Evolutionary conservation across 257 asterid genomes (phyloP), one percentile per base, ranked within the genome.

Genomic region (Salvia hispanica): DNA sequence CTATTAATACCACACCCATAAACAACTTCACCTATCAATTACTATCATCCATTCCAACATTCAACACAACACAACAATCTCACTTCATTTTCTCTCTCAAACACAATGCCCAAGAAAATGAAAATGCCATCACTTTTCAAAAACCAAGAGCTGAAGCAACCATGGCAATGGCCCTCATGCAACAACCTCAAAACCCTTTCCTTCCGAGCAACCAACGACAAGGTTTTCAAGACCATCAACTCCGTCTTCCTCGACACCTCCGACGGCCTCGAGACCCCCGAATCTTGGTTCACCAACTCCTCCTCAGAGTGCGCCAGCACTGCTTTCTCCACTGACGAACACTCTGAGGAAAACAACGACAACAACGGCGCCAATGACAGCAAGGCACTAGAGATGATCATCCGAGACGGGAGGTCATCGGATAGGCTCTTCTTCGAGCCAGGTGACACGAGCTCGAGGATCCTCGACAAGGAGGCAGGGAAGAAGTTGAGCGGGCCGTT

Each of bases 371-470:
- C 1, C 31, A 25, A 25, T 25, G 31, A 25, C 31, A 25, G 2
- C 31, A 37, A 60, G 10, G 67, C 67, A 0, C 64, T 84, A 51
- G 96, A 89, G 78, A 76, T 25, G 58, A 84, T 89, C 67, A 79
- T 86, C 63, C 81, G 77, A 0, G 89, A 85, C 7, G 81, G 31
- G 31, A 25, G 84, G 58, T 83, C 80, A 4, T 83, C 90, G 2
- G 84, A 89, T 55, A 73, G 98, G 74, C 74, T 92, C 67, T 86
- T 89, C 46, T 92, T 89, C 62, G 95, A 92, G 78, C 98, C 92
- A 0, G 87, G 78, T 0, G 79, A 75, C 6, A 76, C 84, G 21
- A 86, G 89, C 43, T 83, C 88, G 3, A 79, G 84, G 73, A 13
- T 25, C 31, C 31, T 82, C n/a, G 65, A 63, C 12, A 71, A 64